phyloP scores from a whole-genome alignment of 129 eudicot genomes.

The Escallonia herrerae region DNA sequence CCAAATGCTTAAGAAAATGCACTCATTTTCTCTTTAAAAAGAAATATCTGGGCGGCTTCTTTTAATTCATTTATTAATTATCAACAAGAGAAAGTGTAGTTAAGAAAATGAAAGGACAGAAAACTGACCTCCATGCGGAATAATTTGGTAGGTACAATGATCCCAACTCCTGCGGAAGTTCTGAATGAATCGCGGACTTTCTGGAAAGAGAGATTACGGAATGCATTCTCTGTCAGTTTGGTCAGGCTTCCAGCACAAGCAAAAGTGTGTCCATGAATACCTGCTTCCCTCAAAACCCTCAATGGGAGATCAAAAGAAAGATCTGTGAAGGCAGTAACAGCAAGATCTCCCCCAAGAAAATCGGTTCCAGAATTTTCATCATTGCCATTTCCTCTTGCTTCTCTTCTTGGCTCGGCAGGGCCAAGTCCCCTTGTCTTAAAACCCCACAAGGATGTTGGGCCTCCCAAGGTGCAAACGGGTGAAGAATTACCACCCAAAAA shows the following conservation, averaged over 20 bases:
- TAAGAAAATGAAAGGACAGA: neutral
- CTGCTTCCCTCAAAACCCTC: constrained; percentile 60
- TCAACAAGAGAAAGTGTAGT: no score
- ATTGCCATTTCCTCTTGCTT: constrained; percentile 21
- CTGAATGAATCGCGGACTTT: constrained; percentile 63
- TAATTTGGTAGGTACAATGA: constrained; percentile 68
- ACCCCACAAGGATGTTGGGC: constrained; percentile 67
- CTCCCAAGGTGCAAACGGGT: constrained; percentile 79
- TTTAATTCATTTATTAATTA: no score
- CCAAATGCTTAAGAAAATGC: no score
- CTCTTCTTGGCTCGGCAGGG: constrained; percentile 63
- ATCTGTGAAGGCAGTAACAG: constrained; percentile 81
- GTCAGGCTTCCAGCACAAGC: constrained; percentile 70
- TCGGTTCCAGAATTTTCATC: constrained; percentile 39
- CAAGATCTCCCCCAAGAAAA: constrained; percentile 87
- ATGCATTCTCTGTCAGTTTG: constrained; percentile 54
- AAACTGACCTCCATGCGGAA: constrained; percentile 89
- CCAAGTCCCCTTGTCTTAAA: constrained; percentile 68
- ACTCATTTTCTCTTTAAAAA: no score
- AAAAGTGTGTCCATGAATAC: constrained; percentile 80
- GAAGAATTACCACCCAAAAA: constrained; percentile 83
- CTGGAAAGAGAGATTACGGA: constrained; percentile 38
- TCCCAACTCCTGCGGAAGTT: constrained; percentile 66
- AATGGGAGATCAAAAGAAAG: constrained; percentile 88
- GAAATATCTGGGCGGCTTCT: no score